Evolutionary conservation across 768 basidiomycete species (phyloP), one percentile per base, ranked within the genome.

Genomic region (Hypholoma fasciculare): DNA sequence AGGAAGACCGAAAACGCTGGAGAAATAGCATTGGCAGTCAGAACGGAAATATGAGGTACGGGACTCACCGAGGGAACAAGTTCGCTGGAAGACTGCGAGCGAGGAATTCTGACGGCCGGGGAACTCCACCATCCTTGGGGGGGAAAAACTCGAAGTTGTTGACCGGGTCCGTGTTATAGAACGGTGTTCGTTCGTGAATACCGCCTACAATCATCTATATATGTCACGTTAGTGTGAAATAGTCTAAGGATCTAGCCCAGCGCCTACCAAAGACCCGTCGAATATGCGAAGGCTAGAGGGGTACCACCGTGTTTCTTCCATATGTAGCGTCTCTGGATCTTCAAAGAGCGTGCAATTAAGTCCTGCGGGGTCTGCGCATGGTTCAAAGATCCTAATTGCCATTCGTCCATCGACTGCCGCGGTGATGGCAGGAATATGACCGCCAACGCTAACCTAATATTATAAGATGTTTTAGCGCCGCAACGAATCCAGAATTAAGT

Each of bases 131-230:
- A 52, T 76, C 75, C 50, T 77, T 78, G 20, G 72, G 67, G 1
- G 76, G 76, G 64, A 69, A 76, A 52, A 76, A 78, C 54, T 77
- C 76, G 54, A 74, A 69, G 16, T 49, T 68, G 51, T 68, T 86
- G 47, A 82, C 80, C 2, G 84, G 85, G 51, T 74, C 78, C 26
- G 81, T 84, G 63, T 88, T 86, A 66, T 86, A 86, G 78, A 86
- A 89, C 2, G 84, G 84, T 3, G 56, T 68, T 9, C 46, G 58
- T 17, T 70, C 65, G 27, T 70, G 68, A 20, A 69, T 65, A 2
- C 69, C 69, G 13, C 69, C 69, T 3, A 66, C 61, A 49, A 70
- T 56, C 65, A 71, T 71, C 70, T 68, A 58, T 4, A 44, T 19
- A 40, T 34, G 9, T 13, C 23, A 38, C n/a, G 43, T 38, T 20